Base-by-base conservation (phyloP, 140 eudicot genomes). In the Erigeron philadelphicus region DNA sequence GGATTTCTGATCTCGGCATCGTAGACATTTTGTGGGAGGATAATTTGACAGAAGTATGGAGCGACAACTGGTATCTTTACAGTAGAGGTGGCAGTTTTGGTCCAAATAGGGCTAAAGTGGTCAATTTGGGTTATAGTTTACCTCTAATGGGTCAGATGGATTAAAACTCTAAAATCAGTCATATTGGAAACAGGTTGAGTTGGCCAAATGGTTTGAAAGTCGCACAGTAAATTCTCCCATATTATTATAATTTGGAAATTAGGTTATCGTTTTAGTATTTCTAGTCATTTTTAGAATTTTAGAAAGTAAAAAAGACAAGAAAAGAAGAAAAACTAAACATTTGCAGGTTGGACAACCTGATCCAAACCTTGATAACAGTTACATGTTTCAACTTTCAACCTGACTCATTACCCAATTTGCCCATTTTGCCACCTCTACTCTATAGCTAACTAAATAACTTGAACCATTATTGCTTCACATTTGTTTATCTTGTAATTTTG, bases 11-110 rank as follows among this genome's bases (percentile, higher is more conserved):
- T 66, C 68, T 69, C 44, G 88, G 83, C 62, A 72, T 41, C 45
- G 17, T 84, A 67, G 88, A 82, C 74, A 54, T 66, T 25, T 75
- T 89, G 10, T 81, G 90, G 95, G 84, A 85, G 54, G 90, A 81
- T 71, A 63, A 77, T 77, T 83, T 81, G 70, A 85, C 94, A 43
- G 97, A 87, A 53, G 97, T 90, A 85, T 70, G 86, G 38, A 43
- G 70, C n/a, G 42, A 50, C 48, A 35, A 12, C 42, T 53, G 21
- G 49, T 53, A 68, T 62, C 50, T 53, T 68, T 52, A 54, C 42
- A 11, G 35, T 55, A 55, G 7, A 55, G 38, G 61, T 55, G 61
- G 21, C 19, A 56, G 6, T 56, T 56, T 19, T 16, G 55, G 8
- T 10, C 23, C 66, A n/a, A 40, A 11, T 11, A 11, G 55, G 58